Evolutionary conservation across 176 grass and related monocot genomes (phyloP).

Genomic region (Oryza australiensis): DNA sequence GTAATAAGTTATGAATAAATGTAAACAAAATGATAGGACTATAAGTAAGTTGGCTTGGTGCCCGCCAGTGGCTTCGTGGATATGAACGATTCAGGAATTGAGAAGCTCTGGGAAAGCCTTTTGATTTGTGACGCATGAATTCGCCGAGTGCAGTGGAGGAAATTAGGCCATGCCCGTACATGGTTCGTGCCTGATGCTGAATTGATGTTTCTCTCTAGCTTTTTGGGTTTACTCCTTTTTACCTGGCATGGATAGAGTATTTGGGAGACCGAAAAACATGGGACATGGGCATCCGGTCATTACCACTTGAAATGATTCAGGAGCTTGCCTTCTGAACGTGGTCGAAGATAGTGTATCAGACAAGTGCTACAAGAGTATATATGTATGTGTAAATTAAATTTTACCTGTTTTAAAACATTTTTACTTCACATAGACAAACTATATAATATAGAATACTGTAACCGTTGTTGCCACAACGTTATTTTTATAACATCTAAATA

Average conservation of each 20-base stretch:
- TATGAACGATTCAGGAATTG: not conserved
- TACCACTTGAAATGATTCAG: not conserved
- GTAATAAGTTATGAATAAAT: too few species aligned
- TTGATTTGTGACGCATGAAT: not conserved
- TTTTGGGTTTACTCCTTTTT: not conserved
- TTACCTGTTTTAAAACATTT: not conserved
- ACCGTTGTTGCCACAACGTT: not conserved
- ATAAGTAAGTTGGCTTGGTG: too few species aligned
- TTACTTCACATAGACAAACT: not conserved
- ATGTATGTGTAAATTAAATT: not conserved
- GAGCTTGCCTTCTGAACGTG: not conserved
- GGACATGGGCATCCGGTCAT: not conserved
- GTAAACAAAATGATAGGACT: too few species aligned
- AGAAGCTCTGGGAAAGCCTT: not conserved
- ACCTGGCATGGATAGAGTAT: not conserved
- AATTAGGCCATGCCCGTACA: not conserved
- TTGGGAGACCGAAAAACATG: not conserved
- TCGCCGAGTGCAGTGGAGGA: not conserved
- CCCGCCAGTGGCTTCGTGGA: too few species aligned
- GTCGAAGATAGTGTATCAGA: not conserved
- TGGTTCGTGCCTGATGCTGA: not conserved
- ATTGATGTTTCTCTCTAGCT: not conserved
- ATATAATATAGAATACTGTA: not conserved
- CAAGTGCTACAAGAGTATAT: not conserved
- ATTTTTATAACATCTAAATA: not conserved